Evolutionary conservation across 139 green algal genomes (phyloP), one percentile per base, ranked within the genome.

Genomic region (Dunaliella primolecta): DNA sequence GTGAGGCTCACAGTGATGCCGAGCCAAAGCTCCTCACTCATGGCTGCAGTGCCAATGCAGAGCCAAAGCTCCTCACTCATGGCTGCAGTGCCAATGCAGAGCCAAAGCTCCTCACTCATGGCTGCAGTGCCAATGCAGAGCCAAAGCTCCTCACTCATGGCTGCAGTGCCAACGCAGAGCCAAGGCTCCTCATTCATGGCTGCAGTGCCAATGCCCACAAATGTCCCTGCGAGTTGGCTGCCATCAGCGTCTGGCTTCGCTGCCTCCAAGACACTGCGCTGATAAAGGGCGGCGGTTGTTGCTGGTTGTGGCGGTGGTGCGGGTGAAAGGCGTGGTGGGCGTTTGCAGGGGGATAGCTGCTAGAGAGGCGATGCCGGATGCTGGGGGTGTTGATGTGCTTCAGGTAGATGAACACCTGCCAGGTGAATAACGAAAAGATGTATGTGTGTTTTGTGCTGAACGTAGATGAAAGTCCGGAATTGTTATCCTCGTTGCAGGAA

Each of bases 261-360:
- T 25, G 35, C 3, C 82, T 57, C 90, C 90, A 93, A 33, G 78
- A 84, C 85, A 93, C 72, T 15, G 87, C 87, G 38, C 78, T 91
- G 7, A 92, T 84, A 83, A 93, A 93, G 29, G 86, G 87, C 46
- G 38, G 81, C 25, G 84, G 24, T 1, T 33, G 25, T 20, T 78
- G 36, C 84, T 72, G 35, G 37, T 1, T n/a, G 23, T 20, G 29
- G 38, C 25, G n/a, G 38, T 34, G 34, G 32, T 27, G 33, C 38
- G 27, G 34, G 33, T 25, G 76, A 25, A 21, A 27, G 30, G 29
- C 2, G 33, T 64, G 36, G 36, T 2, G 34, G 34, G 3, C 20
- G 20, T 34, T 33, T 30, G 36, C 2, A 35, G 78, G 35, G 1
- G 11, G 78, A 2, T 82, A 30, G 24, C 70, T 56, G 64, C 64